phyloP scores from a whole-genome alignment of 2,329 filamentous ascomycete genomes.

The Tolypocladium ophioglossoides region DNA sequence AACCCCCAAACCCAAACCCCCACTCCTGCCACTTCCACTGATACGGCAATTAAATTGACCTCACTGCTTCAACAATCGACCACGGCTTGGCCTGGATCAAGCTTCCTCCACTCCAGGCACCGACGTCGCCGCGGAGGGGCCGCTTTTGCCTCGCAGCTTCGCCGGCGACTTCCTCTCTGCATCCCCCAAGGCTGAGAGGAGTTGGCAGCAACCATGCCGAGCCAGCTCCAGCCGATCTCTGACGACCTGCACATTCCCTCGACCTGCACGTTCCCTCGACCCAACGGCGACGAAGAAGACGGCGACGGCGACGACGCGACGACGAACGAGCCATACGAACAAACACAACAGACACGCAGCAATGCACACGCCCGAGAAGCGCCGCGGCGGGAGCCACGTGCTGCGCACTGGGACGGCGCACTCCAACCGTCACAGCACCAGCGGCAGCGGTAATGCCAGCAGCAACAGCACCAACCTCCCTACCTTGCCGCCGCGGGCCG shows the following conservation, averaged over 20 bases:
- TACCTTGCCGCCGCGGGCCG: conserved; percentile 18
- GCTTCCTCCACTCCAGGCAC: neutral
- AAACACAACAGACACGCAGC: neutral
- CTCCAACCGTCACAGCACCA: conserved; percentile 10
- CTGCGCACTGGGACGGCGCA: conserved; percentile 10
- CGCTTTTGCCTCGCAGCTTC: neutral
- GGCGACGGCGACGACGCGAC: neutral
- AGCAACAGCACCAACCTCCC: conserved; percentile 18
- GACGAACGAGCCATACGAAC: neutral
- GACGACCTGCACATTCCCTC: conserved; percentile 12
- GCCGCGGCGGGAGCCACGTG: conserved; percentile 23
- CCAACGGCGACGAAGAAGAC: conserved; percentile 7
- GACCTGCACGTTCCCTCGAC: too few relatives aligned
- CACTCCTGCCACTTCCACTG: neutral
- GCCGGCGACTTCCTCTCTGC: neutral
- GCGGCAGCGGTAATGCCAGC: conserved; percentile 8
- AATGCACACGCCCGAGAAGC: conserved; percentile 35
- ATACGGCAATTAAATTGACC: neutral
- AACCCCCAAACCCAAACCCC: too few relatives aligned
- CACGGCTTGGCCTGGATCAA: neutral
- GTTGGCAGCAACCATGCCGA: conserved; percentile 17
- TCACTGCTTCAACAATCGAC: neutral
- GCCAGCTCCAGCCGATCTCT: conserved; percentile 8
- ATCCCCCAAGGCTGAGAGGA: neutral
- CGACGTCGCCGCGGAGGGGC: neutral